Base-by-base conservation (phyloP, 1,139 yeast genomes). In the Zygotorulaspora mrakii region DNA sequence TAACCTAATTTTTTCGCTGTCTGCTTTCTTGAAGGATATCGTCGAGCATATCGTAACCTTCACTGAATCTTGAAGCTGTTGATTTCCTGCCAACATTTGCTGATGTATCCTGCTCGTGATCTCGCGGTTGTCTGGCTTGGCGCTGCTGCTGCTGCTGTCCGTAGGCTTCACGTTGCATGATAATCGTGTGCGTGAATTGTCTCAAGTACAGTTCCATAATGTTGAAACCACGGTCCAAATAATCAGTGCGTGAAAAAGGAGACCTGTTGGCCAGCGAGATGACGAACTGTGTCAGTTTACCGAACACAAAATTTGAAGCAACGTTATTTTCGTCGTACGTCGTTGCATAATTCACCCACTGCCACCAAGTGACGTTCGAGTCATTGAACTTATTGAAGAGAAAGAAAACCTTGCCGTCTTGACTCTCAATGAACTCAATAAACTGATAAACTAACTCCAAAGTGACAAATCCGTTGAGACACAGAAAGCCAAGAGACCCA, bases 11-110 rank as follows among this genome's bases (percentile, higher is more conserved):
- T 13, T 31, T 31, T 9, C 33, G 26, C 9, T 31, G 26, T 12
- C 33, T 31, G 22, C 35, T 22, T 18, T 43, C 47, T 6, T 34
- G 35, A 27, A 43, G 31, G 22, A 43, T 10, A 29, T 43, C 47
- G 9, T 43, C 44, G 17, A 43, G 33, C 29, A 43, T 32, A 14
- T 43, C 47, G 29, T 43, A 43, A 9, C 39, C 47, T 28, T 43
- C 47, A 4, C 35, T 10, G 13, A 34, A 31, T 24, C 17, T 35
- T 9, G 35, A 17, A 14, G 31, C n/a, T 7, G 31, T 16, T 11
- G 31, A 28, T 14, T 20, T 16, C 18, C 11, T 14, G 12, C 9
- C 29, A 25, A 16, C 28, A 8, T 11, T n/a, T 25, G 28, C n/a
- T n/a, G 28, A 29, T n/a, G 27, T 5, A 33, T 20, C 23, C 23